Conservation (phyloP, 1,284 basidiomycete species). For the Cystobasidiaceae sp. region DNA sequence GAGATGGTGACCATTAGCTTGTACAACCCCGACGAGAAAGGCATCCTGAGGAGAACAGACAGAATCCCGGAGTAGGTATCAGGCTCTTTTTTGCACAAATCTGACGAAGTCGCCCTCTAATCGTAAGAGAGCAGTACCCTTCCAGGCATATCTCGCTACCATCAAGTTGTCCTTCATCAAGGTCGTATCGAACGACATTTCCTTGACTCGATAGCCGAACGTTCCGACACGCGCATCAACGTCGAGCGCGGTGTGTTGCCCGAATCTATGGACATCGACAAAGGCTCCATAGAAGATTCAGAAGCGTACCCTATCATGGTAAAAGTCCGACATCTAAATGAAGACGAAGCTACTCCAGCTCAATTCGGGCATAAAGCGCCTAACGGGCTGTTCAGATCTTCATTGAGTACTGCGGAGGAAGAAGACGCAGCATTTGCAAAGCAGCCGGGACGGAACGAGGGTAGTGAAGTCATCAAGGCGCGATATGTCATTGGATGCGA, state of each 20-base stretch:
- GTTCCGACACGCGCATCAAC: constrained; percentile 31
- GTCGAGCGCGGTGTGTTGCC: constrained; percentile 41
- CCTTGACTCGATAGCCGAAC: constrained; percentile 34
- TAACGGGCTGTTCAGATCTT: constrained; percentile 38
- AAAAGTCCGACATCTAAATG: constrained; percentile 41
- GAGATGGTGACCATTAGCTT: constrained; percentile 30
- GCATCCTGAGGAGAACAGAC: constrained; percentile 20
- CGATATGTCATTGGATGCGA: constrained; percentile 63
- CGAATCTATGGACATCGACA: constrained; percentile 39
- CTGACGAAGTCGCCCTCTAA: neutral
- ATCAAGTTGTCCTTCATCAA: constrained; percentile 42
- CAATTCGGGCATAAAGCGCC: constrained; percentile 33
- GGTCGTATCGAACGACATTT: constrained; percentile 41
- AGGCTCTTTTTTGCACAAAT: neutral
- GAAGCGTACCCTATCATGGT: constrained; percentile 41
- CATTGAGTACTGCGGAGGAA: constrained; percentile 37
- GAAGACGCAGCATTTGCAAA: constrained; percentile 35
- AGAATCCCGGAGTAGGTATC: constrained; percentile 23
- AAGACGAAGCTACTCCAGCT: constrained; percentile 43
- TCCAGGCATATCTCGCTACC: constrained; percentile 42
- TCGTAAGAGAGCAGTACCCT: constrained; percentile 36
- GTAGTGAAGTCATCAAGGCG: constrained; percentile 53
- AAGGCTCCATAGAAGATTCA: constrained; percentile 31
- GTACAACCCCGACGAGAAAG: constrained; percentile 31
- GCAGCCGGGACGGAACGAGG: constrained; percentile 3